Base-by-base conservation (phyloP, 75 land plant genomes). In the Sequoia sempervirens region DNA sequence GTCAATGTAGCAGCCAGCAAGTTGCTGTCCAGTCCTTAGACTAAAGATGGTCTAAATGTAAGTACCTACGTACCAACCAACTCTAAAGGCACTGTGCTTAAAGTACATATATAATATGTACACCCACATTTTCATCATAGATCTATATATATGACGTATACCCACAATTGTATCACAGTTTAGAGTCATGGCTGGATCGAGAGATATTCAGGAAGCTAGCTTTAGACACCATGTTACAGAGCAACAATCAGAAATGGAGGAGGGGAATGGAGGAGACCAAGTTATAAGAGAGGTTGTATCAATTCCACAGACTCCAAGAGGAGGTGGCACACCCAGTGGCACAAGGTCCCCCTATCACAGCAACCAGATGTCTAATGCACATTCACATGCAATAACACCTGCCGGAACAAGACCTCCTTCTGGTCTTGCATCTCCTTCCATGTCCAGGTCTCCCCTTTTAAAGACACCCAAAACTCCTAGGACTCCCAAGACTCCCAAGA, bases 371-470 rank as follows among this genome's bases (percentile, higher is more conserved):
- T 75, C 79, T 40, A 75, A 37, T 37, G 41, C 41, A 37, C 79
- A 75, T 9, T 40, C 79, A 37, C 45, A 75, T 40, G 79, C 41
- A 36, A 75, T 75, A 18, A 78, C 85, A 38, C 82, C 82, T 38
- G 34, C 82, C 7, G 82, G 56, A 41, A 81, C 85, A 12, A 81
- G 91, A 81, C 89, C 86, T 73, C 88, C 87, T 5, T 88, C 91
- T n/a, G 70, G 81, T 36, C 84, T 85, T 41, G 80, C 75, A 69
- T 86, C 89, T 34, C 89, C 89, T 18, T 88, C 87, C 38, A 40
- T 84, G 66, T 18, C 86, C 15, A 50, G 85, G 66, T 84, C 85
- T 5, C 88, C 90, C 7, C 84, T 82, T 43, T 36, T 72, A 18
- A 37, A 64, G 32, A 20, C 78, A n/a, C 82, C 80, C 32, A 23